phyloP scores from a whole-genome alignment of 1,284 basidiomycete genomes.

The Exobasidium rhododendri region DNA sequence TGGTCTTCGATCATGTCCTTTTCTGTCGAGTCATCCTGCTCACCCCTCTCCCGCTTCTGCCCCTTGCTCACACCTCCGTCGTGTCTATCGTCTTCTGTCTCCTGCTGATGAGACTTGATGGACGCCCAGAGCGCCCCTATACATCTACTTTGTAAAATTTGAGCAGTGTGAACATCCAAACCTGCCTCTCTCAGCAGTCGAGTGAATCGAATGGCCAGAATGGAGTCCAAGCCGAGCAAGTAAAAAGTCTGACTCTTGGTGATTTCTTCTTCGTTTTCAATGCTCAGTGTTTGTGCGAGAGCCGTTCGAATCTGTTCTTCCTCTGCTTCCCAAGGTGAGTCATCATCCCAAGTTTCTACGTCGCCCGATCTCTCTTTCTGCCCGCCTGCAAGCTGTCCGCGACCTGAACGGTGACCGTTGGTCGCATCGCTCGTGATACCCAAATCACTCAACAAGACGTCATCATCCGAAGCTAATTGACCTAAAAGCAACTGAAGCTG shows the following conservation, averaged over 20 bases:
- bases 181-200: conserved; percentile 23
- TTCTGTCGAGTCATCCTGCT: too few species aligned
- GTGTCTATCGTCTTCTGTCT: too few species aligned
- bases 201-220: conserved; percentile 42
- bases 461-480: background rate
- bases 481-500: conserved; percentile 7
- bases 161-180: conserved; percentile 9
- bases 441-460: background rate
- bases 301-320: conserved; percentile 23
- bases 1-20: too few species aligned
- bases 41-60: too few species aligned
- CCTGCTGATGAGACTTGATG: too few species aligned
- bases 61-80: too few species aligned
- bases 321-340: conserved; percentile 20
- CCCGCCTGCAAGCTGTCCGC: too few species aligned
- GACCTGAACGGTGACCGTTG: background rate
- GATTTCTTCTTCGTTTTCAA: background rate
- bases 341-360: conserved; percentile 6
- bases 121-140: conserved; percentile 19
- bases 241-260: conserved; percentile 31
- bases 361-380: conserved; percentile 29
- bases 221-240: conserved; percentile 47
- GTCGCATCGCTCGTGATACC: background rate
- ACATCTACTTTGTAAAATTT: conserved; percentile 11
- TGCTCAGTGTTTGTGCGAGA: conserved; percentile 10